Conservation (phyloP, 345 rosid species). For the Nephelium lappaceum region DNA sequence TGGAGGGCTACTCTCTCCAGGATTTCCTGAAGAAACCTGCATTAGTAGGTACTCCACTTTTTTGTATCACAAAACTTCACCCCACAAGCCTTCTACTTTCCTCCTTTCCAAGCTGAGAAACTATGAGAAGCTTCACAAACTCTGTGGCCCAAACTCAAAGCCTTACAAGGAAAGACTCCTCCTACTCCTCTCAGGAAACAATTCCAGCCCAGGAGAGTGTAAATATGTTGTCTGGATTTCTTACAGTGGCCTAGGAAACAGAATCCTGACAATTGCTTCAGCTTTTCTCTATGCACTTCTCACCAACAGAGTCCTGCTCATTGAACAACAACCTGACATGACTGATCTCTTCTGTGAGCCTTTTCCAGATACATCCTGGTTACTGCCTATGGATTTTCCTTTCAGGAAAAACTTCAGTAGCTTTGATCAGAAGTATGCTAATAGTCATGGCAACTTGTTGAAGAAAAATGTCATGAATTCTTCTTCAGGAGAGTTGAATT, state of each 20-base stretch:
- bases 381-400: slow-evolving; percentile 42
- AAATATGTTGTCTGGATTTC: slow-evolving; percentile 41
- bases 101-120: slow-evolving; percentile 41
- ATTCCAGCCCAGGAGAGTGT: slow-evolving; percentile 29
- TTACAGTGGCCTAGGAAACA: slow-evolving; percentile 42
- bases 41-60: slow-evolving; percentile 34
- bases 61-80: slow-evolving; percentile 39
- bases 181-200: slow-evolving; percentile 21
- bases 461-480: slow-evolving; percentile 22
- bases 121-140: slow-evolving; percentile 43
- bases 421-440: slow-evolving; percentile 19
- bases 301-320: slow-evolving; percentile 40
- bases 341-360: slow-evolving; percentile 48
- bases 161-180: slow-evolving; percentile 27
- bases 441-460: slow-evolving; percentile 36
- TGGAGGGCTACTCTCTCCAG: slow-evolving; percentile 37
- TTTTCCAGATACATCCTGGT: slow-evolving; percentile 43
- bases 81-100: slow-evolving; percentile 35
- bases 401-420: slow-evolving; percentile 22
- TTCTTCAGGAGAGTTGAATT: not conserved
- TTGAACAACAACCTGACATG: slow-evolving; percentile 37
- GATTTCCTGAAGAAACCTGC: slow-evolving; percentile 35
- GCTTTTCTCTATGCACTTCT: slow-evolving; percentile 49
- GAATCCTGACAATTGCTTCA: slow-evolving; percentile 42
- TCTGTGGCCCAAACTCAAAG: slow-evolving; percentile 38